Conservation (phyloP, 257 asterid genomes). For the Cinchona pubescens region DNA sequence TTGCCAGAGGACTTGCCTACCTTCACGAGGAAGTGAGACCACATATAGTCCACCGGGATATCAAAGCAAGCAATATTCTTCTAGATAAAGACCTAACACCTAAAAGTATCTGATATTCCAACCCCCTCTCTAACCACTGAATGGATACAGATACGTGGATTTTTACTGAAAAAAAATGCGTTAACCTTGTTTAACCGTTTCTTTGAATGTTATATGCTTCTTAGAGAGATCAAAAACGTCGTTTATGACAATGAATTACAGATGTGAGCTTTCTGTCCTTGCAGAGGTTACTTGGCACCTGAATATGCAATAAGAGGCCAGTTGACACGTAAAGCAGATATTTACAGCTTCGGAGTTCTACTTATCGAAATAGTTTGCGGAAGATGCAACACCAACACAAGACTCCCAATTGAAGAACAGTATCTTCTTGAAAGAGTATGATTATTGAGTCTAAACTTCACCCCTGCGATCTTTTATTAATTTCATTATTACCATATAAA, state of each 20-base stretch:
- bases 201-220: background rate
- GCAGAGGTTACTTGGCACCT: constrained; percentile 98
- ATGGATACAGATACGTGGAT: background rate
- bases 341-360: constrained; percentile 92
- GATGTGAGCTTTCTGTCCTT: constrained; percentile 1
- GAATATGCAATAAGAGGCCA: constrained; percentile 92
- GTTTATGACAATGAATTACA: background rate
- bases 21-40: constrained; percentile 96
- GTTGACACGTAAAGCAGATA: constrained; percentile 76
- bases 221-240: background rate
- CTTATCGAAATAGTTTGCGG: constrained; percentile 90
- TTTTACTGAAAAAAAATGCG: background rate
- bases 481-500: background rate
- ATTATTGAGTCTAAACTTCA: background rate
- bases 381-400: constrained; percentile 79
- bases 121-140: background rate
- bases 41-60: constrained; percentile 86
- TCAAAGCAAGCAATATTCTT: constrained; percentile 95
- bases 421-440: constrained; percentile 92
- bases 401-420: constrained; percentile 74
- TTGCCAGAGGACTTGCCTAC: constrained; percentile 83
- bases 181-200: background rate
- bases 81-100: constrained; percentile 80
- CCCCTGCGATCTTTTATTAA: background rate
- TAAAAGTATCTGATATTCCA: constrained; percentile 69